Evolutionary conservation across 805 yeast species (phyloP), one percentile per base, ranked within the genome.

Genomic region (Teunomyces pallodes): DNA sequence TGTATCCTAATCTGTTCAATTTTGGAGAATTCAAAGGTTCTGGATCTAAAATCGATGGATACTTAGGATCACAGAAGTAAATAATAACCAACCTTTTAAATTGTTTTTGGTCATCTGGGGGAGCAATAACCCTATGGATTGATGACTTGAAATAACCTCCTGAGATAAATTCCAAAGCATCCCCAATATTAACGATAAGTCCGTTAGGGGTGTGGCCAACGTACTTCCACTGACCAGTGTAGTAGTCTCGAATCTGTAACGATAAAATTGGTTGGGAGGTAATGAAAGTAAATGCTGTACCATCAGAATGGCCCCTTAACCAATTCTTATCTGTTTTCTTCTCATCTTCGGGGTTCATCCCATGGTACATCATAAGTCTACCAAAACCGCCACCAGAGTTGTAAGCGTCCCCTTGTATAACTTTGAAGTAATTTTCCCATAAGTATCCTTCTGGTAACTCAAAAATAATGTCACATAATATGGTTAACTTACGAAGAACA

Each of bases 261-360:
- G 67, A 62, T 24, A 62, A 52, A 26, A 64, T 64, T 12, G 69
- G 69, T 46, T 64, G 69, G 14, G 66, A 62, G 5, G 69, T 62
- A 27, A 64, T 62, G 45, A 64, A 64, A 5, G 69, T 64, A 35
- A 64, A 64, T 5, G 61, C 69, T 13, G 63, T 60, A 16, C 64
- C 55, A 45, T 64, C 69, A 4, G 69, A 64, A 47, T 64, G 69
- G 6, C 69, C 69, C 40, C 69, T 53, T 26, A 64, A 53, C 65
- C 64, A 61, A 38, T 61, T 60, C 29, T 57, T 56, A 35, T 59
- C 62, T 2, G 59, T 64, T 47, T 61, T 64, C 42, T 45, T 42
- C 31, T 55, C 57, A 41, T 63, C 66, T 32, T 57, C 59, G 2
- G 57, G 49, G 13, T 55, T 51, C 65, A 63, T 56, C 8, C 52